phyloP scores from a whole-genome alignment of 2,329 filamentous ascomycete species.

The Aspergillus sp. region DNA sequence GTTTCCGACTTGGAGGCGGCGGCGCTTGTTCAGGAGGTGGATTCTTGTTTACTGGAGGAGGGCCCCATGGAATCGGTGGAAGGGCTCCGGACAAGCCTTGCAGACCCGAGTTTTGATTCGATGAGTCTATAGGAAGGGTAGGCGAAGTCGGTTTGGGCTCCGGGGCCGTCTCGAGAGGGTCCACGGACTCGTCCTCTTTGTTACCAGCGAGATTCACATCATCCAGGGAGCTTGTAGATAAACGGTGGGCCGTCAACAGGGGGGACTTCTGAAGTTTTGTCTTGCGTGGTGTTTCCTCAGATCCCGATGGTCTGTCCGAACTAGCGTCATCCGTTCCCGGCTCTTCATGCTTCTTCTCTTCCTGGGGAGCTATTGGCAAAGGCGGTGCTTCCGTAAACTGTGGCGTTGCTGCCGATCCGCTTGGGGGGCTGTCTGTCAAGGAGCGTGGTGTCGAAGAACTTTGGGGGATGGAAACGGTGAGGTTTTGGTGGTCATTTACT shows the following conservation, averaged over 20 bases:
- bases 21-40: slow-evolving; percentile 35
- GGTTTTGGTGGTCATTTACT: slow-evolving; percentile 21
- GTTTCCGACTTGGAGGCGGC: slow-evolving; percentile 56
- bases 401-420: slow-evolving; percentile 33
- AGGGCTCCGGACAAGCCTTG: slow-evolving; percentile 66
- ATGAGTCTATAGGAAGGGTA: slow-evolving; percentile 28
- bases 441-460: slow-evolving; percentile 55
- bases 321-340: slow-evolving; percentile 14
- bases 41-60: slow-evolving; percentile 44
- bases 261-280: slow-evolving; percentile 46
- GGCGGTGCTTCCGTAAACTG: slow-evolving; percentile 28
- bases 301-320: slow-evolving; percentile 22
- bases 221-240: slow-evolving; percentile 56
- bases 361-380: slow-evolving; percentile 21
- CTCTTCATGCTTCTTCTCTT: slow-evolving; percentile 15
- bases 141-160: slow-evolving; percentile 24
- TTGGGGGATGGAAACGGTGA: slow-evolving; percentile 26
- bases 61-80: slow-evolving; percentile 68
- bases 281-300: slow-evolving; percentile 29
- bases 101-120: slow-evolving; percentile 28
- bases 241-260: slow-evolving; percentile 47
- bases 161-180: slow-evolving; percentile 17
- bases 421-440: slow-evolving; percentile 46
- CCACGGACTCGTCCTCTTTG: slow-evolving; percentile 46
- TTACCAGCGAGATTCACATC: slow-evolving; percentile 62